Conservation (phyloP, 345 rosid species). For the Populus deltoides region DNA sequence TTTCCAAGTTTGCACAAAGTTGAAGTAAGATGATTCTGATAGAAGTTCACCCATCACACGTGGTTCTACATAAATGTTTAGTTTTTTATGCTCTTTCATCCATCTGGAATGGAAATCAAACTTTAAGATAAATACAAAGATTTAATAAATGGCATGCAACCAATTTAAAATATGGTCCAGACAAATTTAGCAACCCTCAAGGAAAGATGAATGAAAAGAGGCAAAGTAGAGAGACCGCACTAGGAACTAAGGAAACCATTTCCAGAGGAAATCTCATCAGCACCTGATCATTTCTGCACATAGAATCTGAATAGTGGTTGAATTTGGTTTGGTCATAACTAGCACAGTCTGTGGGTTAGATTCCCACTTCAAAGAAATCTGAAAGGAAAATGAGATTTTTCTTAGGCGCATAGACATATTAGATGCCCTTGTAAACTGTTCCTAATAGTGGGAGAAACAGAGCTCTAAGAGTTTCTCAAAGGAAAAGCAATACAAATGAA, state of each 20-base stretch:
- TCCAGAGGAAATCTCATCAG: slow-evolving; percentile 13
- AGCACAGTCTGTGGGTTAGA: slow-evolving; percentile 84
- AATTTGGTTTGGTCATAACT: slow-evolving; percentile 87
- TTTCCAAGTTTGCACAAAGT: slow-evolving; percentile 83
- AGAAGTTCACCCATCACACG: slow-evolving; percentile 72
- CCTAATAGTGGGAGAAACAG: background rate
- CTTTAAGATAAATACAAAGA: slow-evolving; percentile 8
- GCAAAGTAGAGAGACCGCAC: slow-evolving; percentile 1
- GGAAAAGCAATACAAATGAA: slow-evolving; percentile 1
- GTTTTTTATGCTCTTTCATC: slow-evolving; percentile 69
- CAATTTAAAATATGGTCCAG: background rate
- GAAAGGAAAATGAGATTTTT: slow-evolving; percentile 33
- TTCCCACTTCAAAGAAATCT: slow-evolving; percentile 98
- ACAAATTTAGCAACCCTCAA: background rate
- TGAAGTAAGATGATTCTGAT: slow-evolving; percentile 73
- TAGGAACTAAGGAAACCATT: slow-evolving; percentile 4
- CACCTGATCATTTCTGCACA: slow-evolving; percentile 91
- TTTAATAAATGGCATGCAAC: background rate
- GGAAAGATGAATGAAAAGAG: background rate
- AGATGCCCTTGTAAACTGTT: slow-evolving; percentile 11
- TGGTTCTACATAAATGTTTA: slow-evolving; percentile 85
- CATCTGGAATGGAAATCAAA: slow-evolving; percentile 52
- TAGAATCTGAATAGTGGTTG: slow-evolving; percentile 66
- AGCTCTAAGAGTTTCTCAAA: background rate
- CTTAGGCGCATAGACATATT: slow-evolving; percentile 14